Base-by-base conservation (phyloP, 225 moss, liverwort and hornwort genomes). In the Polytrichum formosum region DNA sequence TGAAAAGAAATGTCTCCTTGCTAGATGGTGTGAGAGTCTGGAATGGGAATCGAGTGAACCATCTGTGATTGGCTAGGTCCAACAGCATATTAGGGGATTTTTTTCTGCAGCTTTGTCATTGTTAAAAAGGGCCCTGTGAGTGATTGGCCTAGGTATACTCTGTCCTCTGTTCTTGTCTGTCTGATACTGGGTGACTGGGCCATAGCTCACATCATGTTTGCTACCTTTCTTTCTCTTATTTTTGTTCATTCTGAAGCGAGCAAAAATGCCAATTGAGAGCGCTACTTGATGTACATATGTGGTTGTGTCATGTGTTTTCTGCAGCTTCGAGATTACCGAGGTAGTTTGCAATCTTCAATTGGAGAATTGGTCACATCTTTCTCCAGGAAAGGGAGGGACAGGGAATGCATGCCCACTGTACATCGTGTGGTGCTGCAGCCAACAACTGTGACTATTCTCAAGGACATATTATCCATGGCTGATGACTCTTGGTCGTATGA, bases 311-410 rank as follows among this genome's bases (percentile, higher is more conserved):
- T 63, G 25, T 23, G 63, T 26, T 7, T 70, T 26, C 13, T 77
- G 65, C 91, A 99, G 98, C 80, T 99, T 53, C 94, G 98, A 54
- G 98, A 99, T 78, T 99, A 91, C 66, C 87, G 98, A 46, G 87
- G 87, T 70, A 78, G 85, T 77, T 83, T 85, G 72, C 90, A 85
- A 53, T 63, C 81, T 55, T 64, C 76, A 59, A 56, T 22, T 54
- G 75, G 75, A 54, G 83, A 85, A 71, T 63, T 75, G 29, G 68
- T 80, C 25, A 75, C 84, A n/a, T 70, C 81, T 64, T 65, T 81
- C 67, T 60, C 82, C 73, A 75, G 85, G 70, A 75, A 78, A 73
- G 87, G 88, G 76, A 87, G 70, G 69, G 82, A 69, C 53, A 74
- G 75, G 77, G 87, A 90, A 55, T 88, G 84, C 84, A 84, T 86